These are phyloP conservation scores for Salix brachista DNA, from an alignment of 345 rosid genomes.

Conservation along the genomic window DNA sequence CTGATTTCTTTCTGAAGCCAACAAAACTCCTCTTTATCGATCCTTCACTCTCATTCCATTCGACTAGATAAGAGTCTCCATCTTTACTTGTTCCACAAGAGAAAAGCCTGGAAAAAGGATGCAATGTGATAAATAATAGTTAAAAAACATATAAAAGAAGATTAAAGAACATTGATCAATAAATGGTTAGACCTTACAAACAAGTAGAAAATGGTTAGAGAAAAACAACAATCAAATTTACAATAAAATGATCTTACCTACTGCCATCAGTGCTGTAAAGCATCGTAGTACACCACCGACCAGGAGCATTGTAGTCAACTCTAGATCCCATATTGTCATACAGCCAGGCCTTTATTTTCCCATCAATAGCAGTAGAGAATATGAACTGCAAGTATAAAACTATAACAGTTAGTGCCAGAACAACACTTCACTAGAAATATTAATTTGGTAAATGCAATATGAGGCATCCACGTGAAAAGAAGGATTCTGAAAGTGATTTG, in stretches of 20 bases:
- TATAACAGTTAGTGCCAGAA: constrained; percentile 11
- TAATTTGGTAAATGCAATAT: neutral
- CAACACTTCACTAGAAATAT: neutral
- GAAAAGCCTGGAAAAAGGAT: constrained; percentile 53
- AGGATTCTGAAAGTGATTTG: neutral
- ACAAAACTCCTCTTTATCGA: constrained; percentile 66
- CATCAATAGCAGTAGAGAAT: constrained; percentile 75
- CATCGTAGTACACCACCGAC: constrained; percentile 76
- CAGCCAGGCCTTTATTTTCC: constrained; percentile 88
- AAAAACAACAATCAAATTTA: neutral
- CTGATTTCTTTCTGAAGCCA: constrained; percentile 64
- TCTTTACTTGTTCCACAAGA: constrained; percentile 94
- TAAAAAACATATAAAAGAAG: neutral
- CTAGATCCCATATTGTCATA: constrained; percentile 77
- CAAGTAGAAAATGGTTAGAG: neutral
- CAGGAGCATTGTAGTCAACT: constrained; percentile 83
- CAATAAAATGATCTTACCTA: constrained; percentile 40
- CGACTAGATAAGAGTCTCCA: constrained; percentile 76
- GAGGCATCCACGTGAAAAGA: neutral
- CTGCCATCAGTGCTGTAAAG: constrained; percentile 82
- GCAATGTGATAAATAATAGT: neutral
- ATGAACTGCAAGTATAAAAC: constrained; percentile 51
- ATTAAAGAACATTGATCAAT: neutral
- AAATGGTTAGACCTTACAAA: neutral
- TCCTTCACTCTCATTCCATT: constrained; percentile 96